These are phyloP conservation scores for Mucor piriformis DNA, from an alignment of 371 early-diverging fungal genomes.

Conservation along the genomic window DNA sequence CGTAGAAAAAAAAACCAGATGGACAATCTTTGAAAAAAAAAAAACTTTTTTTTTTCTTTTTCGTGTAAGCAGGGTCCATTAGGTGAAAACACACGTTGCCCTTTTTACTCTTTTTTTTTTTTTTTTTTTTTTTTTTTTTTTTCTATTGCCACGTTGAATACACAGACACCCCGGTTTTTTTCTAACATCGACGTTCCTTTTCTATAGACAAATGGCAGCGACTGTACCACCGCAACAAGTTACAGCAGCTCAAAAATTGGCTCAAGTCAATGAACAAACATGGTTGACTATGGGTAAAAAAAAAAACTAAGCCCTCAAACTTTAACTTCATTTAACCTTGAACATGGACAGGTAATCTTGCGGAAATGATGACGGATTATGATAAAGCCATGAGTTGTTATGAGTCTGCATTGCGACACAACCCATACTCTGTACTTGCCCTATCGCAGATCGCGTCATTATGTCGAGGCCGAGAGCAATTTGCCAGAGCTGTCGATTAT, in stretches of 20 bases:
- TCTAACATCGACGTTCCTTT: no score
- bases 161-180: no score
- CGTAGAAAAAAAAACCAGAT: neutral
- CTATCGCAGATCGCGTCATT: slow-evolving; percentile 74
- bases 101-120: neutral
- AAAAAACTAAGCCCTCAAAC: no score
- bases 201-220: slow-evolving; percentile 22
- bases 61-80: no score
- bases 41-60: neutral
- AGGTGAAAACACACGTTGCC: no score
- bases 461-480: slow-evolving; percentile 69
- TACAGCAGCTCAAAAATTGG: slow-evolving; percentile 62
- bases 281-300: slow-evolving; percentile 78
- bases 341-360: slow-evolving; percentile 54
- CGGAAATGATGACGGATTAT: slow-evolving; percentile 75
- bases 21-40: neutral
- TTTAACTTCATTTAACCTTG: neutral
- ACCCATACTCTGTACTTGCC: slow-evolving; percentile 82
- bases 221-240: slow-evolving; percentile 35
- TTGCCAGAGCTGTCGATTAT: slow-evolving; percentile 43
- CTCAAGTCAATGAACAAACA: slow-evolving; percentile 67
- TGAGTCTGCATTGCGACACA: slow-evolving; percentile 86
- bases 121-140: neutral
- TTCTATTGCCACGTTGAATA: neutral
- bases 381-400: slow-evolving; percentile 84